These are phyloP conservation scores for Mrakia gelida DNA, from an alignment of 768 basidiomycete genomes.

Conservation along the genomic window DNA sequence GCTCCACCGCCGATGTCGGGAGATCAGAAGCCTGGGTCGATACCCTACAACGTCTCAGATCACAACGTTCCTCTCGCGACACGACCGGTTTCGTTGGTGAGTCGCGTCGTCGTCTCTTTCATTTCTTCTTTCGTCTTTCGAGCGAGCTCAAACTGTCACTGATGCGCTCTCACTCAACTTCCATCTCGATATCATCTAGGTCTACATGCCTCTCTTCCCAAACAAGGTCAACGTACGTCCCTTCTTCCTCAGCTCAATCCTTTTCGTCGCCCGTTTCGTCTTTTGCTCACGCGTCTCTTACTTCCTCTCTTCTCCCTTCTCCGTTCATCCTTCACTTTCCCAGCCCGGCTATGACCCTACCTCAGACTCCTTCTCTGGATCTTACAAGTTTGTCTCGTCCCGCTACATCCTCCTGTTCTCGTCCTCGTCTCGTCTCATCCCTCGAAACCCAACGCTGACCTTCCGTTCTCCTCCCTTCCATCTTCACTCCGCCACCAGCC, in stretches of 20 bases:
- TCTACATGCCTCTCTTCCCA: constrained; percentile 23
- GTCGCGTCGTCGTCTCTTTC: background rate
- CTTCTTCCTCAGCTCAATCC: background rate
- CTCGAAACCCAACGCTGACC: constrained; percentile 13
- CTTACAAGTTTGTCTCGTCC: constrained; percentile 4
- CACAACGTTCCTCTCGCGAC: constrained; percentile 31
- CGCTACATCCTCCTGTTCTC: background rate
- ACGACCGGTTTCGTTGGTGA: constrained; percentile 17
- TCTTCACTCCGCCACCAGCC: background rate
- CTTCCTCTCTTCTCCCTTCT: background rate
- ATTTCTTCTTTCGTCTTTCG: background rate
- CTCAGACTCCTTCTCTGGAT: constrained; percentile 16
- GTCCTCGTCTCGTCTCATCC: constrained; percentile 14
- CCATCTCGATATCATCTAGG: too few relatives aligned
- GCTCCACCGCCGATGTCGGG: background rate
- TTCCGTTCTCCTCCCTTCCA: background rate
- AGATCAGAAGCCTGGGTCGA: background rate
- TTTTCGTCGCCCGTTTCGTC: background rate
- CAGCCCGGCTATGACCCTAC: constrained; percentile 22
- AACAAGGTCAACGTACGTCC: constrained; percentile 4
- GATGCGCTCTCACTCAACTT: background rate
- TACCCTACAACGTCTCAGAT: constrained; percentile 25
- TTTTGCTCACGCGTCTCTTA: background rate
- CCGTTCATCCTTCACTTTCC: too few relatives aligned
- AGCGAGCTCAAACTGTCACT: too few relatives aligned